A percentile compares a stretch with the other conserved stretches of the same genome.
phyloP scores from a whole-genome alignment of 495 filamentous ascomycete genomes.

The Aspergillus leporis region DNA sequence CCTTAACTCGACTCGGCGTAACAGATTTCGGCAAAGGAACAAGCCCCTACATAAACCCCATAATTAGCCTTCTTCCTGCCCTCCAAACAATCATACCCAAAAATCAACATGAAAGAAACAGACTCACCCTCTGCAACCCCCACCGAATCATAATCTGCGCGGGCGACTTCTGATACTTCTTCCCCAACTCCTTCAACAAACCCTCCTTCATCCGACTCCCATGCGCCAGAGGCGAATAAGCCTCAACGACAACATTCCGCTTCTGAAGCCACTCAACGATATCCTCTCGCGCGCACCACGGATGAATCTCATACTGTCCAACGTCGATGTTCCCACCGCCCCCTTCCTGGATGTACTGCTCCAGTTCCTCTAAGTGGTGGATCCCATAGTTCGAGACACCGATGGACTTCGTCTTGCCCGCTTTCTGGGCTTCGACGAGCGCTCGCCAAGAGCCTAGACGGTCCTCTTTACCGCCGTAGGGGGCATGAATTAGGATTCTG shows the following conservation, averaged over 20 bases:
- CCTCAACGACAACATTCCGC: constrained; percentile 70
- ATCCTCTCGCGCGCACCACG: constrained; percentile 73
- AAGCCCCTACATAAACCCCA: constrained; percentile 42
- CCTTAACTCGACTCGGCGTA: constrained; percentile 57
- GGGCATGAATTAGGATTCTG: constrained; percentile 55
- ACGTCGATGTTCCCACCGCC: constrained; percentile 76
- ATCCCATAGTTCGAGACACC: constrained; percentile 59
- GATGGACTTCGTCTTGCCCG: constrained; percentile 49
- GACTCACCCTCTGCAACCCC: constrained; percentile 70
- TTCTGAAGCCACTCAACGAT: constrained; percentile 74
- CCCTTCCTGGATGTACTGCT: constrained; percentile 69
- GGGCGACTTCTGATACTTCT: constrained; percentile 71
- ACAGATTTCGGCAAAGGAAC: constrained; percentile 65
- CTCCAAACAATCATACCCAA: neutral
- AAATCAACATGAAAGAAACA: neutral
- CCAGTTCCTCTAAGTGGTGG: constrained; percentile 61
- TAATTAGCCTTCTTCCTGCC: neutral
- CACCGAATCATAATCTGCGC: constrained; percentile 82
- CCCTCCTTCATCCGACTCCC: constrained; percentile 63
- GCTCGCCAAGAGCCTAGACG: constrained; percentile 50
- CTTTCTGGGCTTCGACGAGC: constrained; percentile 52
- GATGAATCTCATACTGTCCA: constrained; percentile 86
- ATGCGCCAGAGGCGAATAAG: constrained; percentile 77
- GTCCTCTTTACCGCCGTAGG: constrained; percentile 53
- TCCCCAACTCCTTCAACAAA: constrained; percentile 54